These are phyloP conservation scores for Nakazawaea anatomiae DNA, from an alignment of 805 yeast genomes.

Conservation along the genomic window DNA sequence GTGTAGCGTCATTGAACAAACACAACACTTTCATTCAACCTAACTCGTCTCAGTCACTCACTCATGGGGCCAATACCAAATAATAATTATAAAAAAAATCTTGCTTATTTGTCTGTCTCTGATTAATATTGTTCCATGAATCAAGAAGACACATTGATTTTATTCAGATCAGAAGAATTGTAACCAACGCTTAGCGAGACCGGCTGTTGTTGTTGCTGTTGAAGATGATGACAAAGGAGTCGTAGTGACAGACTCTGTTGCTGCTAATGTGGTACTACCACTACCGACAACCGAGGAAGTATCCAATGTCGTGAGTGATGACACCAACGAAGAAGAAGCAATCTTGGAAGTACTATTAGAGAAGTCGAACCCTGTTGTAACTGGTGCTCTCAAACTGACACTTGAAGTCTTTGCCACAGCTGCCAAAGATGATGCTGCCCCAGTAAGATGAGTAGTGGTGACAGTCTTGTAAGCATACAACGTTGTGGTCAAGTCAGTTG, in stretches of 20 bases:
- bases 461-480: constrained; percentile 13
- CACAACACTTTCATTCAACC: no score
- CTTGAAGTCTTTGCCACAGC: neutral
- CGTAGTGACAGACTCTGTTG: neutral
- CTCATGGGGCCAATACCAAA: no score
- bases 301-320: neutral
- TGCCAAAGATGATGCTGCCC: neutral
- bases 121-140: no score
- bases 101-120: no score
- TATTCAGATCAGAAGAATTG: no score
- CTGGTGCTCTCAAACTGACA: constrained; percentile 3
- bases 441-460: constrained; percentile 6
- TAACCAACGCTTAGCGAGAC: constrained; percentile 1
- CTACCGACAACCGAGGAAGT: neutral
- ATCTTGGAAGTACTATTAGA: neutral
- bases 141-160: no score
- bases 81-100: no score
- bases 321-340: neutral
- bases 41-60: no score
- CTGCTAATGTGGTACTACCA: no score
- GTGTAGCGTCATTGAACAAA: no score
- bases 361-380: constrained; percentile 3
- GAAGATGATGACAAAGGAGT: neutral
- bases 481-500: constrained; percentile 22
- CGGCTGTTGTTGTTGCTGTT: neutral